phyloP scores from a whole-genome alignment of 192 early-diverging fungal species.

The Gamsiella multidivaricata region DNA sequence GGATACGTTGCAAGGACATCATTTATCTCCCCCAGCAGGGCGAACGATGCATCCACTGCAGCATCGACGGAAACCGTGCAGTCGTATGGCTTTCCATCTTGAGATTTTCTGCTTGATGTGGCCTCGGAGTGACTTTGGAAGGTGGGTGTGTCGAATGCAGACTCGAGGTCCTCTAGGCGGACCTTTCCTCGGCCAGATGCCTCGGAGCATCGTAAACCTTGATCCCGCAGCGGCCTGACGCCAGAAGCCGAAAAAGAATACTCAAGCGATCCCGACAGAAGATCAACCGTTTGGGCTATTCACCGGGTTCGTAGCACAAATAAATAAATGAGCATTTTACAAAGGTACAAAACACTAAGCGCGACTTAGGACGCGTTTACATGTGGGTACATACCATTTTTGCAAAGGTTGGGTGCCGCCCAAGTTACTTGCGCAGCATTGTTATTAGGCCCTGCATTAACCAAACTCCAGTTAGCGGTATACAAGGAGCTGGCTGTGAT shows the following conservation, averaged over 20 bases:
- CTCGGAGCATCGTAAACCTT: not conserved
- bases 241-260: conserved; percentile 11
- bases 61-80: not conserved
- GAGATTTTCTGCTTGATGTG: not conserved
- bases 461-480: not conserved
- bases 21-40: not conserved
- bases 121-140: not conserved
- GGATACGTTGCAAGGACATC: not conserved
- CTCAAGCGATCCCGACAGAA: conserved; percentile 25
- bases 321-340: too few relatives aligned
- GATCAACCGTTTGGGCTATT: not conserved
- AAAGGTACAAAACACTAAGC: too few relatives aligned
- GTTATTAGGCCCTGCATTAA: not conserved
- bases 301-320: too few relatives aligned
- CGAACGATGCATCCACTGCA: conserved; percentile 3
- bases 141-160: conserved; percentile 1
- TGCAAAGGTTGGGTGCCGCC: not conserved
- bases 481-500: not conserved
- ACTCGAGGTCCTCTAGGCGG: conserved; percentile 7
- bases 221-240: not conserved
- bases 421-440: not conserved
- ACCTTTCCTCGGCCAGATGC: not conserved
- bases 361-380: too few relatives aligned
- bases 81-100: not conserved
- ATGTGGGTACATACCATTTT: too few relatives aligned